phyloP scores from a whole-genome alignment of 495 filamentous ascomycete genomes.

The Penicillium herquei region DNA sequence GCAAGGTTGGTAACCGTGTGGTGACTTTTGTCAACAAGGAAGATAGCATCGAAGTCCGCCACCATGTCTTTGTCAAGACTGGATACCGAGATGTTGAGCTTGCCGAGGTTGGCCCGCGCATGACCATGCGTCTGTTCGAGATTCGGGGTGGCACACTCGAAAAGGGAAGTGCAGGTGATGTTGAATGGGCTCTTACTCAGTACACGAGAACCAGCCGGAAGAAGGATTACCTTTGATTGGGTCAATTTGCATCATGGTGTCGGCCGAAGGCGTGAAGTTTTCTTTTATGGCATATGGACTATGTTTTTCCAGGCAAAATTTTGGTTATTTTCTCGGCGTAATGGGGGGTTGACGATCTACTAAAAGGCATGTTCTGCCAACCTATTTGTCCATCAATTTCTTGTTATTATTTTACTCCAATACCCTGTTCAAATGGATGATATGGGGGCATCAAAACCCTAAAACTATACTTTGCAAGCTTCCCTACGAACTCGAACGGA shows the following conservation, averaged over 20 bases:
- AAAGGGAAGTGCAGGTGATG: constrained; percentile 87
- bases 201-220: constrained; percentile 90
- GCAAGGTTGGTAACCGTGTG: constrained; percentile 81
- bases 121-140: constrained; percentile 96
- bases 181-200: constrained; percentile 92
- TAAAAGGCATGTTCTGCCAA: constrained; percentile 13
- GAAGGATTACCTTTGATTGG: constrained; percentile 80
- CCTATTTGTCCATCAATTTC: constrained; percentile 9
- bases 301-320: constrained; percentile 17
- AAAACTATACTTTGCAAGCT: neutral
- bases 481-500: neutral
- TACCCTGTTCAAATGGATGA: constrained; percentile 11
- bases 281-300: constrained; percentile 13
- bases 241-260: constrained; percentile 21
- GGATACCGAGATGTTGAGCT: constrained; percentile 87
- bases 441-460: neutral
- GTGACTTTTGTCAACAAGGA: constrained; percentile 95
- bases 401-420: constrained; percentile 13
- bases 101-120: constrained; percentile 90
- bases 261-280: constrained; percentile 14
- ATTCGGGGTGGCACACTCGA: constrained; percentile 91
- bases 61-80: constrained; percentile 81
- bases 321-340: constrained; percentile 25
- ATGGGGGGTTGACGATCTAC: constrained; percentile 17
- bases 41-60: constrained; percentile 84